A percentile compares a stretch with the other conserved stretches of the same genome.
These are phyloP conservation scores for Capsella rubella DNA, from an alignment of 441 rosid genomes.

Conservation along the genomic window DNA sequence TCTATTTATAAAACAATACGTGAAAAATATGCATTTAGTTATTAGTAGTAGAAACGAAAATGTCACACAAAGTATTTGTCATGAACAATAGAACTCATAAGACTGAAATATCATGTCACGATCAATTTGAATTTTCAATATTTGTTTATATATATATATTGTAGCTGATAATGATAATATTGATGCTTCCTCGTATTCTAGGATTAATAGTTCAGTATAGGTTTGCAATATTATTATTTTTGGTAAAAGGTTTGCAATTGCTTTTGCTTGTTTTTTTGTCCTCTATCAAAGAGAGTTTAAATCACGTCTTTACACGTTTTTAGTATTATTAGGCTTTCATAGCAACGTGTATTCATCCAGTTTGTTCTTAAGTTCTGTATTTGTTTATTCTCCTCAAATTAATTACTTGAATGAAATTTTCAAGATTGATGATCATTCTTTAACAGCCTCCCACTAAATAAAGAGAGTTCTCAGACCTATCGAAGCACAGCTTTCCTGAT, in stretches of 20 bases:
- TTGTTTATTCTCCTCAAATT: conserved; percentile 1
- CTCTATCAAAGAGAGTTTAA: neutral
- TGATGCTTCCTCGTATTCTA: neutral
- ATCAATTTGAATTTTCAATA: neutral
- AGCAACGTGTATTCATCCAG: neutral
- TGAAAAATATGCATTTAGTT: neutral
- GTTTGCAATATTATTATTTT: neutral
- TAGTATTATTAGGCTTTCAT: neutral
- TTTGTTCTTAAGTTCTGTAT: neutral
- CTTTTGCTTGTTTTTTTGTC: conserved; percentile 12
- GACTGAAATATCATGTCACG: neutral
- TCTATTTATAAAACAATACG: neutral
- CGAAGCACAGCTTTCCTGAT: neutral
- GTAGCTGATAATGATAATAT: neutral
- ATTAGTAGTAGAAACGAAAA: neutral
- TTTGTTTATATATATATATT: neutral
- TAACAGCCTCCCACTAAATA: neutral
- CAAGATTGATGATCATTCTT: neutral
- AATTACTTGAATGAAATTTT: neutral
- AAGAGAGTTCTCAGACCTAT: conserved; percentile 4
- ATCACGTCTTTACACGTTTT: conserved; percentile 5
- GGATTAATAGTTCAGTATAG: neutral
- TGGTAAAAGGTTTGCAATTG: neutral
- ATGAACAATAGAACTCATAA: neutral
- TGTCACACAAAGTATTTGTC: neutral